Percentiles rank a stretch among this genome's conserved stretches.
These are phyloP conservation scores for Reticulascus tulasneorum DNA, from an alignment of 2,329 filamentous ascomycete genomes.

Conservation along the genomic window DNA sequence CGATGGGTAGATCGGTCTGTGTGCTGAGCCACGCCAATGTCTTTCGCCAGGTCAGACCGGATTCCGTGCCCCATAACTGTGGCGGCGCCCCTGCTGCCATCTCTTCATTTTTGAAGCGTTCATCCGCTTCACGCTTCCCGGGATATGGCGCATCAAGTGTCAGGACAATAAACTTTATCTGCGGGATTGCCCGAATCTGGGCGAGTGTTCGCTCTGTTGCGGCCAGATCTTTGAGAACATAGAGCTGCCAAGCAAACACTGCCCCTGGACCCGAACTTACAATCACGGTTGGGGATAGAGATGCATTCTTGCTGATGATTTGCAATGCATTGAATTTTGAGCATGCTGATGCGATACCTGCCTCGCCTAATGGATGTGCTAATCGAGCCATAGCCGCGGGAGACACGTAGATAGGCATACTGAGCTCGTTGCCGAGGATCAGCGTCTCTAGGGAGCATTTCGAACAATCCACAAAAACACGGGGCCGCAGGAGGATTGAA, in stretches of 20 bases:
- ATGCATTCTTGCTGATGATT: conserved; percentile 78
- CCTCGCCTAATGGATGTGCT: conserved; percentile 71
- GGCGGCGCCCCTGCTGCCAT: conserved; percentile 23
- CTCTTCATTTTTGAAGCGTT: conserved; percentile 46
- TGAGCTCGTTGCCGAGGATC: conserved; percentile 63
- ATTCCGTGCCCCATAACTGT: conserved; percentile 35
- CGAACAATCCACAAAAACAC: conserved; percentile 77
- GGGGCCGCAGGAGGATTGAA: conserved; percentile 72
- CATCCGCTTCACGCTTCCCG: conserved; percentile 54
- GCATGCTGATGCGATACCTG: conserved; percentile 70
- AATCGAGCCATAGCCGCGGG: conserved; percentile 80
- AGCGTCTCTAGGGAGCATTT: conserved; percentile 66
- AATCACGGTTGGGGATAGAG: conserved; percentile 78
- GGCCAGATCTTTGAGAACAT: conserved; percentile 69
- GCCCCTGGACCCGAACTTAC: conserved; percentile 63
- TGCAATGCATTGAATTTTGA: conserved; percentile 68
- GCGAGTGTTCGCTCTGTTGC: conserved; percentile 33
- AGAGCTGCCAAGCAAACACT: conserved; percentile 82
- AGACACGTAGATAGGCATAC: conserved; percentile 69
- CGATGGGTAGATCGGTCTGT: conserved; percentile 43
- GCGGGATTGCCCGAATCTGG: conserved; percentile 67
- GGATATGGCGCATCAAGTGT: conserved; percentile 26
- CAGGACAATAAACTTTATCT: conserved; percentile 37
- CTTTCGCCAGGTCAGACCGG: conserved; percentile 48
- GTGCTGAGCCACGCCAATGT: conserved; percentile 45